These are phyloP conservation scores for Spathaspora boniae DNA, from an alignment of 805 yeast genomes.

Conservation along the genomic window DNA sequence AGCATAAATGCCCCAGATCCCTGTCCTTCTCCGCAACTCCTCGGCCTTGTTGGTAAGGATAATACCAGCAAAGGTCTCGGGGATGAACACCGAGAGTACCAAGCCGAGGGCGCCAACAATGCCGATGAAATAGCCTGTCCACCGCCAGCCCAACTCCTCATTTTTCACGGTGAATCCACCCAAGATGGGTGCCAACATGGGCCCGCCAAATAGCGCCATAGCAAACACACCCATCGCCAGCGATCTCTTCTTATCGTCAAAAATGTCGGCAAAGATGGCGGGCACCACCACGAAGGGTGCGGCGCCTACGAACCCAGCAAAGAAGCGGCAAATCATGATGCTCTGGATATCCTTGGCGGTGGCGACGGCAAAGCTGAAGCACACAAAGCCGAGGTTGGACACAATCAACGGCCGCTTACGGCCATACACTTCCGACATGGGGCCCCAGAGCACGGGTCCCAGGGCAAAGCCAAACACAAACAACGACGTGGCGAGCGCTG, in stretches of 20 bases:
- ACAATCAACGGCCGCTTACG: conserved; percentile 40
- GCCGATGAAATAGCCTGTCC: conserved; percentile 52
- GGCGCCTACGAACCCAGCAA: conserved; percentile 78
- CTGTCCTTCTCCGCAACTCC: conserved; percentile 33
- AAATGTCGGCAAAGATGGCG: conserved; percentile 82
- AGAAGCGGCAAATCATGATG: conserved; percentile 69
- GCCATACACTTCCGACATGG: conserved; percentile 24
- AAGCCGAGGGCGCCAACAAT: conserved; percentile 32
- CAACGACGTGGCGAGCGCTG: conserved; percentile 69
- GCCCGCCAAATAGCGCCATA: conserved; percentile 72
- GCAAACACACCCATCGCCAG: conserved; percentile 68
- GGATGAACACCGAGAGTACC: conserved; percentile 24
- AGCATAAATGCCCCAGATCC: conserved; percentile 36
- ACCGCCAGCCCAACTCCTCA: conserved; percentile 48
- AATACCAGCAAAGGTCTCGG: conserved; percentile 40
- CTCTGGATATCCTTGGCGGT: conserved; percentile 75
- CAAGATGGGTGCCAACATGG: conserved; percentile 74
- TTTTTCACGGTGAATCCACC: conserved; percentile 38
- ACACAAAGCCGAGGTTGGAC: conserved; percentile 36
- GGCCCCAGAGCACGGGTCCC: conserved; percentile 82
- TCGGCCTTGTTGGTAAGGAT: conserved; percentile 30
- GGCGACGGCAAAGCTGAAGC: conserved; percentile 61
- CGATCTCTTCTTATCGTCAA: conserved; percentile 63
- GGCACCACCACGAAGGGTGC: conserved; percentile 80
- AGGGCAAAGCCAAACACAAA: conserved; percentile 89